A percentile compares a stretch with the other conserved stretches of the same genome.
Conservation (phyloP, 208 protist species). For the Leishmania turanica region DNA sequence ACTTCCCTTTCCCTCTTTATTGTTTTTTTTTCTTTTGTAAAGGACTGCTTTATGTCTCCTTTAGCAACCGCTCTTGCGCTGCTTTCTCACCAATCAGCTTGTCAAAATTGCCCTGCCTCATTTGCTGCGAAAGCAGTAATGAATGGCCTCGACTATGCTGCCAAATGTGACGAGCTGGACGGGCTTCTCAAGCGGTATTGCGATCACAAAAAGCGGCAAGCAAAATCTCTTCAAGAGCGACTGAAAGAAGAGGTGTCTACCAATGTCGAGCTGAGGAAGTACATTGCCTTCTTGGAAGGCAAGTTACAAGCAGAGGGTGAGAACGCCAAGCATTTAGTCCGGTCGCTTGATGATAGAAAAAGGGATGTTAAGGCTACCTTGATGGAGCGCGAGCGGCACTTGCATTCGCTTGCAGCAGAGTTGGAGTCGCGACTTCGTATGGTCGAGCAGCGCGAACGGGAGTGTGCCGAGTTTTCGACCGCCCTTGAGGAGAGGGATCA, state of each 20-base stretch:
- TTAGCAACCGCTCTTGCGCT: background rate
- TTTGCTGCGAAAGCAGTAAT: background rate
- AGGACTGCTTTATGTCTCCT: background rate
- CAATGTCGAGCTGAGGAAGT: constrained; percentile 26
- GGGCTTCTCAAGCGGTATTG: constrained; percentile 23
- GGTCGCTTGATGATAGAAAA: background rate
- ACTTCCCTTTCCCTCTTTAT: constrained; percentile 7
- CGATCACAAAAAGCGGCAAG: constrained; percentile 10
- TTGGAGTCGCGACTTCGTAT: constrained; percentile 4
- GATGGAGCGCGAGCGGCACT: background rate
- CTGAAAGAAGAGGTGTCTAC: constrained; percentile 17
- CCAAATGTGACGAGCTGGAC: constrained; percentile 21
- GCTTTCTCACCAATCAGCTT: background rate
- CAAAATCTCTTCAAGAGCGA: constrained; percentile 7
- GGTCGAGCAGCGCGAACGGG: constrained; percentile 15
- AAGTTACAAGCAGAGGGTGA: constrained; percentile 7
- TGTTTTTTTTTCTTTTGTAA: constrained; percentile 6
- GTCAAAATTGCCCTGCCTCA: background rate
- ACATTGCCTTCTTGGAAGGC: constrained; percentile 19
- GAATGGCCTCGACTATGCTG: background rate
- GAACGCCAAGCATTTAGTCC: background rate
- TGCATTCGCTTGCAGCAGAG: background rate
- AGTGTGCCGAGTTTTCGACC: constrained; percentile 1
- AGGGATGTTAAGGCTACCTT: background rate
- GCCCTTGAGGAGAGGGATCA: constrained; percentile 8